Evolutionary conservation across 2,329 filamentous ascomycete genomes (phyloP).

Genomic region (Thelonectria rubi): DNA sequence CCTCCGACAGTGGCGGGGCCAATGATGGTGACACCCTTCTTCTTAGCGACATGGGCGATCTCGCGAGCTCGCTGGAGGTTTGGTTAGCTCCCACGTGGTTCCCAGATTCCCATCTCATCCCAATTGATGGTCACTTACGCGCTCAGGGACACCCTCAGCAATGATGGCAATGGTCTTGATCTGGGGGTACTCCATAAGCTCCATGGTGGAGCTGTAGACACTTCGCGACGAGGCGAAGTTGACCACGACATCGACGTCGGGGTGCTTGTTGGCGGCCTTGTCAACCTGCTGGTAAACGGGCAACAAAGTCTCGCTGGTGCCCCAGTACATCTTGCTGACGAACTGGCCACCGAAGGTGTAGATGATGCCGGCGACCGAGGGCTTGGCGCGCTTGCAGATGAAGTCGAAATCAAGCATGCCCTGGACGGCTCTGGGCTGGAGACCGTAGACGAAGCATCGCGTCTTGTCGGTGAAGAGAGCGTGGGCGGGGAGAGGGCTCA

Average conservation of each 20-base stretch:
- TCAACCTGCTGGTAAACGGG: constrained; percentile 95
- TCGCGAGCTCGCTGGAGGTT: constrained; percentile 84
- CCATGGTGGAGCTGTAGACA: constrained; percentile 98
- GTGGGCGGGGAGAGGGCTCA: constrained; percentile 88
- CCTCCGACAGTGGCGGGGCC: constrained; percentile 98
- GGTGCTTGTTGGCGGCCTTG: constrained; percentile 96
- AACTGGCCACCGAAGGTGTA: constrained; percentile 99
- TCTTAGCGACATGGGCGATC: constrained; percentile 94
- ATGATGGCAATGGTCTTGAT: constrained; percentile 99
- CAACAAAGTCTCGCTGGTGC: constrained; percentile 97
- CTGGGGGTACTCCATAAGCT: constrained; percentile 96
- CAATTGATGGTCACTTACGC: constrained; percentile 67
- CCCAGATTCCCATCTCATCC: neutral
- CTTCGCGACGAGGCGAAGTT: constrained; percentile 99
- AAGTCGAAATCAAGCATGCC: constrained; percentile 99
- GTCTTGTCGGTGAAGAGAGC: constrained; percentile 99
- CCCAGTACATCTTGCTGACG: constrained; percentile 99
- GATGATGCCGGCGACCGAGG: constrained; percentile 98
- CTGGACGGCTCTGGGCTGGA: constrained; percentile 93
- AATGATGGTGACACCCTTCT: constrained; percentile 99
- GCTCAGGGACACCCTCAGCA: constrained; percentile 97
- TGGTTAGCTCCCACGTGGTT: constrained; percentile 24
- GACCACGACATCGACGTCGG: constrained; percentile 95
- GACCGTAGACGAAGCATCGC: constrained; percentile 99
- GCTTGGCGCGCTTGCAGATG: constrained; percentile 98